phyloP scores from a whole-genome alignment of 2,329 filamentous ascomycete genomes.

The Hymenoscyphus scutula region DNA sequence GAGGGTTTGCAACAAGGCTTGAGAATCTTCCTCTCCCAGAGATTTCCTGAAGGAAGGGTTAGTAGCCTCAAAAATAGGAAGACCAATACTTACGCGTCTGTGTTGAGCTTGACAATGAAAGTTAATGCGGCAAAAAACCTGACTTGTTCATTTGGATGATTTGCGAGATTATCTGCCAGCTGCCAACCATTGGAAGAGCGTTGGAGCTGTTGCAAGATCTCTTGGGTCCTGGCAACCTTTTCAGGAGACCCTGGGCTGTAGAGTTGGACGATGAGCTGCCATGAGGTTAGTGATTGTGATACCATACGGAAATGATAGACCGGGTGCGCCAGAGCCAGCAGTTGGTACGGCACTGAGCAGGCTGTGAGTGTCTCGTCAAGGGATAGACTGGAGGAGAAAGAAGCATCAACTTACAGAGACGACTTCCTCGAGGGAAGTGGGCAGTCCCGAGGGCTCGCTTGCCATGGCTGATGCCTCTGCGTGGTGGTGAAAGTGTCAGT shows the following conservation, averaged over 20 bases:
- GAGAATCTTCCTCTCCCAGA: slow-evolving; percentile 47
- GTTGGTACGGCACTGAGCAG: not conserved
- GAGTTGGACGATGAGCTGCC: slow-evolving; percentile 47
- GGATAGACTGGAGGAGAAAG: not conserved
- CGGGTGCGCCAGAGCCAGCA: not conserved
- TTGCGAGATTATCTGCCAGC: slow-evolving; percentile 73
- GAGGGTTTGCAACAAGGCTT: slow-evolving; percentile 58
- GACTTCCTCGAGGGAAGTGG: slow-evolving; percentile 34
- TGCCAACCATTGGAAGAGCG: slow-evolving; percentile 80
- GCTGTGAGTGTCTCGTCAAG: not conserved
- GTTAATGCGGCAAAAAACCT: slow-evolving; percentile 93
- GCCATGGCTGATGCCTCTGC: slow-evolving; percentile 15
- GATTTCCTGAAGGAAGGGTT: slow-evolving; percentile 41
- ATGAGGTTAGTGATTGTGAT: slow-evolving; percentile 11
- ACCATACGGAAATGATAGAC: not conserved
- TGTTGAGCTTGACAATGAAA: slow-evolving; percentile 90
- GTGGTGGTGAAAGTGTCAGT: not conserved
- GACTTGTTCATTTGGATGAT: slow-evolving; percentile 67
- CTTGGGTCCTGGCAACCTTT: slow-evolving; percentile 58
- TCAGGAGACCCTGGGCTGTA: slow-evolving; percentile 45
- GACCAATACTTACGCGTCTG: slow-evolving; percentile 62
- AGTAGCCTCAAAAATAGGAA: not conserved
- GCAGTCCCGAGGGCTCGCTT: slow-evolving; percentile 24
- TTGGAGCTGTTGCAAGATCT: slow-evolving; percentile 75
- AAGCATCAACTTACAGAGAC: slow-evolving; percentile 28